Evolutionary conservation across 2,329 filamentous ascomycete genomes (phyloP).

Genomic region (Clonostachys chloroleuca): DNA sequence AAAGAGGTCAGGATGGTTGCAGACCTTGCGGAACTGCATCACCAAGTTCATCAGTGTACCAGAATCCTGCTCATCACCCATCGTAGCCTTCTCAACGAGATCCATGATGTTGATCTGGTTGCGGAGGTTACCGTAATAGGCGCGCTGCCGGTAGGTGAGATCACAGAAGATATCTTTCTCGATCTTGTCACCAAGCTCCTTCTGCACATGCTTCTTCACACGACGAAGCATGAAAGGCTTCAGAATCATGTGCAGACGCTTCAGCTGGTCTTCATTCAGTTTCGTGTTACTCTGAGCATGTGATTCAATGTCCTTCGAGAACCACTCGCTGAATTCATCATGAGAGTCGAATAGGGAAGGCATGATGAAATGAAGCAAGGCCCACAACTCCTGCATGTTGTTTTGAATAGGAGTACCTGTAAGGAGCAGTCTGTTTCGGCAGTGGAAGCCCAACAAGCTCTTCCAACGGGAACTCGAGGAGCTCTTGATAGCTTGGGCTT

Average conservation of each 20-base stretch:
- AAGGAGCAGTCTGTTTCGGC: conserved; percentile 86
- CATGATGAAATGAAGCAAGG: conserved; percentile 98
- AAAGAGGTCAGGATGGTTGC: conserved; percentile 96
- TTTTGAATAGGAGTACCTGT: conserved; percentile 99
- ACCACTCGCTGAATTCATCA: conserved; percentile 92
- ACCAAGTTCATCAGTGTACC: conserved; percentile 98
- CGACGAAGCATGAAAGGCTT: conserved; percentile 99
- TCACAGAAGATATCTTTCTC: conserved; percentile 96
- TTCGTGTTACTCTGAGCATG: conserved; percentile 99
- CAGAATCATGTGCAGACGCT: conserved; percentile 95
- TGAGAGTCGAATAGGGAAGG: conserved; percentile 95
- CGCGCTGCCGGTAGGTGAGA: conserved; percentile 91
- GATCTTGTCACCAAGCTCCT: conserved; percentile 98
- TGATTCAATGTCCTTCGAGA: conserved; percentile 94
- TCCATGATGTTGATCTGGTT: conserved; percentile 99
- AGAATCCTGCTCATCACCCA: conserved; percentile 91
- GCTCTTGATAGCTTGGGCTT: conserved; percentile 98
- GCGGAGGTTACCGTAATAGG: conserved; percentile 85
- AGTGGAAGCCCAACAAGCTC: conserved; percentile 87
- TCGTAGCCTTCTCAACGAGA: conserved; percentile 91
- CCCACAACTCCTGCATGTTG: conserved; percentile 99
- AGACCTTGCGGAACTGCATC: conserved; percentile 99
- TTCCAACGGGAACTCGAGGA: conserved; percentile 97
- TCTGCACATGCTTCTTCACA: conserved; percentile 99
- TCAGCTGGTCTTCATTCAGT: conserved; percentile 95